Conservation (phyloP, 257 asterid genomes). For the Anisodus tanguticus region DNA sequence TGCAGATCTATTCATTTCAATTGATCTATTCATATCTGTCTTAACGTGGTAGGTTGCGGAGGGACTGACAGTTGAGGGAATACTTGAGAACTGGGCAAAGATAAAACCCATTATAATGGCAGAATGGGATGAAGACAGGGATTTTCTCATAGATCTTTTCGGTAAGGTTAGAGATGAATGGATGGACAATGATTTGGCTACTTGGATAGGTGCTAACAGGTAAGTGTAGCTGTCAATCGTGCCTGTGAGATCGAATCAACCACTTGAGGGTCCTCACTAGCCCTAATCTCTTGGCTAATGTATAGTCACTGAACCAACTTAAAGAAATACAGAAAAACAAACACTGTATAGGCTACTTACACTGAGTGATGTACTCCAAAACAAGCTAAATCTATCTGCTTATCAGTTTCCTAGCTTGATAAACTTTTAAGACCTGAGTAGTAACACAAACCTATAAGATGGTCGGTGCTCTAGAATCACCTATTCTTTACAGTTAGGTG, state of each 20-base stretch:
- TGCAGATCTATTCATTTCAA: conserved; percentile 15
- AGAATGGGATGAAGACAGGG: conserved; percentile 85
- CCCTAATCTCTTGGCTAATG: not conserved
- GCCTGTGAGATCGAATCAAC: not conserved
- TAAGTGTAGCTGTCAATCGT: conserved; percentile 36
- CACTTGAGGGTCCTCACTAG: not conserved
- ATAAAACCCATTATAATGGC: conserved; percentile 79
- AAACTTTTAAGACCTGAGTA: not conserved
- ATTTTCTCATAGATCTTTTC: conserved; percentile 72
- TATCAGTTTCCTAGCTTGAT: not conserved
- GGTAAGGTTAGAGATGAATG: conserved; percentile 92
- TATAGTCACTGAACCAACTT: not conserved
- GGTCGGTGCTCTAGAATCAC: not conserved
- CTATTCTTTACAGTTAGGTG: not conserved
- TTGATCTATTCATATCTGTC: conserved; percentile 34
- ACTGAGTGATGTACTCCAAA: not conserved
- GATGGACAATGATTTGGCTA: conserved; percentile 72
- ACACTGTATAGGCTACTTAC: not conserved
- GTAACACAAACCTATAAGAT: not conserved
- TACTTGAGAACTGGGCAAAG: conserved; percentile 77
- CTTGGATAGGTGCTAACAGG: conserved; percentile 92
- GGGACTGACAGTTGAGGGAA: conserved; percentile 68
- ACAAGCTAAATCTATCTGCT: not conserved
- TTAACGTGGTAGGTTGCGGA: conserved; percentile 70
- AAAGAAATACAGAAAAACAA: not conserved